Evolutionary conservation across 441 rosid species (phyloP).

Genomic region (Manihot esculenta): DNA sequence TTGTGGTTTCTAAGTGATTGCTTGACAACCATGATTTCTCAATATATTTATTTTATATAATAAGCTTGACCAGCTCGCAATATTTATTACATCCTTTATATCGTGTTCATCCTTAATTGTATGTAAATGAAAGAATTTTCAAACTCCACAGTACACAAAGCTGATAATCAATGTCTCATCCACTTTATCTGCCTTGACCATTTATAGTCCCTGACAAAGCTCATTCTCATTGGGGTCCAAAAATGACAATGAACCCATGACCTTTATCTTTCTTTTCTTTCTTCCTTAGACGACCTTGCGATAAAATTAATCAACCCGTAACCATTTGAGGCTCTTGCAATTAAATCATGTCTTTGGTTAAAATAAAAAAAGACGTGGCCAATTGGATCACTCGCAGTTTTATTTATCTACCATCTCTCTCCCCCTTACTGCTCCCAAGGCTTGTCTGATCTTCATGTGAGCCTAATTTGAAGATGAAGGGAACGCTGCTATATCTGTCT

Average conservation of each 20-base stretch:
- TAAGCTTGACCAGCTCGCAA: no score
- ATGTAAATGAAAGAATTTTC: no score
- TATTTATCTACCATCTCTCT: not conserved
- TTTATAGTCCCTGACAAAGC: slow-evolving; percentile 42
- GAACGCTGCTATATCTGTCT: slow-evolving; percentile 15
- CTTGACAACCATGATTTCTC: no score
- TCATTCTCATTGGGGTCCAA: slow-evolving; percentile 17
- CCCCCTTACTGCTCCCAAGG: not conserved
- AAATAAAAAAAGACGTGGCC: no score
- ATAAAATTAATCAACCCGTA: no score
- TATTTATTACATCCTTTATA: no score
- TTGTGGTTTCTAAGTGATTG: no score
- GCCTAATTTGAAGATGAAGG: slow-evolving; percentile 32
- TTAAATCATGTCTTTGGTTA: no score
- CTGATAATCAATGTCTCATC: slow-evolving; percentile 23
- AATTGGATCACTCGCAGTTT: not conserved
- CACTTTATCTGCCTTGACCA: slow-evolving; percentile 42
- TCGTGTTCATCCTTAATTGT: no score
- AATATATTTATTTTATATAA: no score
- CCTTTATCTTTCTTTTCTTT: slow-evolving; percentile 7
- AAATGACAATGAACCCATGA: slow-evolving; percentile 24
- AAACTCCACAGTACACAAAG: slow-evolving; percentile 22
- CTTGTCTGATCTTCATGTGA: slow-evolving; percentile 32
- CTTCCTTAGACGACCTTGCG: no score
- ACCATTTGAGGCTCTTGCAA: no score